Percentiles rank a stretch among this genome's conserved stretches.
phyloP scores from a whole-genome alignment of 1,284 basidiomycete genomes.

The Coniferiporia weirii region DNA sequence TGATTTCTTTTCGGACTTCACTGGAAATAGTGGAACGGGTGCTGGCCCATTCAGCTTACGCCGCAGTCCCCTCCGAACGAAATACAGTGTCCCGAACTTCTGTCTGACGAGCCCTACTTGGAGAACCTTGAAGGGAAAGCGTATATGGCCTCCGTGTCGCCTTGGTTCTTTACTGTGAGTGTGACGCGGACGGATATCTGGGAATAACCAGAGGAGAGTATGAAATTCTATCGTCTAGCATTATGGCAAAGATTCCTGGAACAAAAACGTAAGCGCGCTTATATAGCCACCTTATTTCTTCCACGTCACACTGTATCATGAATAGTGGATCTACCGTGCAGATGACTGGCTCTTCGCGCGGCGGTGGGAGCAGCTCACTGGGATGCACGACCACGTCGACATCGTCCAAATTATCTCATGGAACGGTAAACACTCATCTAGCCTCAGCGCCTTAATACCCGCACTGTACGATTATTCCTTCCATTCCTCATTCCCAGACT shows the following conservation, averaged over 20 bases:
- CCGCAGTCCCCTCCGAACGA: conserved; percentile 26
- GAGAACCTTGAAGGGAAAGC: conserved; percentile 35
- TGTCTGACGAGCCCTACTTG: conserved; percentile 43
- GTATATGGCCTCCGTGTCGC: conserved; percentile 55
- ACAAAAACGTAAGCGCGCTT: conserved; percentile 59
- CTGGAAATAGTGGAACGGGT: conserved; percentile 53
- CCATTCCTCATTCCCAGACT: conserved; percentile 27
- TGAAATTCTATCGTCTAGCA: conserved; percentile 4
- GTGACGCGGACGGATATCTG: conserved; percentile 30
- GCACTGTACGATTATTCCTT: too few relatives aligned
- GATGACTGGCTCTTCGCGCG: conserved; percentile 63
- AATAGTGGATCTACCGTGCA: conserved; percentile 53
- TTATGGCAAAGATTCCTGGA: conserved; percentile 45
- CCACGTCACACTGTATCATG: background rate
- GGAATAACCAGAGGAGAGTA: background rate
- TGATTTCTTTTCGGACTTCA: background rate
- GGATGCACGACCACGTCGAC: conserved; percentile 53
- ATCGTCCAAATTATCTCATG: conserved; percentile 57
- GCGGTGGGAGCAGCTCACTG: conserved; percentile 71
- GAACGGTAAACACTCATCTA: conserved; percentile 36
- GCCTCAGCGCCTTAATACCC: too few relatives aligned
- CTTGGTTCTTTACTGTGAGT: conserved; percentile 81
- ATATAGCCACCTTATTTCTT: background rate
- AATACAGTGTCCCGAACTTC: conserved; percentile 38
- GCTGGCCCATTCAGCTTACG: conserved; percentile 56